Evolutionary conservation across 2,329 filamentous ascomycete genomes (phyloP).

Genomic region (Calonectria ilicicola): DNA sequence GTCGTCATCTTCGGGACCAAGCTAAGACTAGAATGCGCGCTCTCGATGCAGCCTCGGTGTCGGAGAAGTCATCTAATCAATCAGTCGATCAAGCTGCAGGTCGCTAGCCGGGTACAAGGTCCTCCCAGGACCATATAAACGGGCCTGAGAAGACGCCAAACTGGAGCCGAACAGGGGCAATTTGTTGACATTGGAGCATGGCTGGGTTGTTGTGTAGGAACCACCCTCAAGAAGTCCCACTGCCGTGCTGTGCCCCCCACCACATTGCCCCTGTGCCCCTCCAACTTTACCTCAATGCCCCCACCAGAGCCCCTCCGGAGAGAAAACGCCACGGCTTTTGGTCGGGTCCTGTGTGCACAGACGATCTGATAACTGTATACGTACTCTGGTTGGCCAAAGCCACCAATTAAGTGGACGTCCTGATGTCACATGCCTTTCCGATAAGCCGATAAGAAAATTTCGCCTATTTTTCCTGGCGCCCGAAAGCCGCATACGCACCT

Average conservation of each 20-base stretch:
- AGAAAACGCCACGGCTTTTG: slow-evolving; percentile 15
- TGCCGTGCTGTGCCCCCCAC: background rate
- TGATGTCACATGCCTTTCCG: slow-evolving; percentile 42
- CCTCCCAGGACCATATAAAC: background rate
- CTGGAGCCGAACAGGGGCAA: slow-evolving; percentile 10
- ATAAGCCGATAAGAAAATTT: slow-evolving; percentile 43
- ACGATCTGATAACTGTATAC: slow-evolving; percentile 40
- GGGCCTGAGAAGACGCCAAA: background rate
- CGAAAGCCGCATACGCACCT: slow-evolving; percentile 19
- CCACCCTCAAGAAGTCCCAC: slow-evolving; percentile 12
- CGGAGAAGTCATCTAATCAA: slow-evolving; percentile 42
- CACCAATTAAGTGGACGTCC: slow-evolving; percentile 15
- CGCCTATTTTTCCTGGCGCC: slow-evolving; percentile 21
- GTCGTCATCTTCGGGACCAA: slow-evolving; percentile 15
- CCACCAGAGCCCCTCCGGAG: slow-evolving; percentile 14
- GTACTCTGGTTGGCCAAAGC: slow-evolving; percentile 21
- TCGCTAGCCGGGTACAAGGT: slow-evolving; percentile 26
- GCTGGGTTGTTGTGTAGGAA: slow-evolving; percentile 9
- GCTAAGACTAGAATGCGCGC: slow-evolving; percentile 3
- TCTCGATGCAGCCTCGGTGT: slow-evolving; percentile 15
- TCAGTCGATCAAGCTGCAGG: slow-evolving; percentile 43
- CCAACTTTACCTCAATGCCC: slow-evolving; percentile 13
- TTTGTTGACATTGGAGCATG: background rate
- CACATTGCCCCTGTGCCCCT: slow-evolving; percentile 15
- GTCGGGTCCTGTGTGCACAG: slow-evolving; percentile 30